Evolutionary conservation across 176 grass and related monocot species (phyloP).

Genomic region (Eleusine coracana): DNA sequence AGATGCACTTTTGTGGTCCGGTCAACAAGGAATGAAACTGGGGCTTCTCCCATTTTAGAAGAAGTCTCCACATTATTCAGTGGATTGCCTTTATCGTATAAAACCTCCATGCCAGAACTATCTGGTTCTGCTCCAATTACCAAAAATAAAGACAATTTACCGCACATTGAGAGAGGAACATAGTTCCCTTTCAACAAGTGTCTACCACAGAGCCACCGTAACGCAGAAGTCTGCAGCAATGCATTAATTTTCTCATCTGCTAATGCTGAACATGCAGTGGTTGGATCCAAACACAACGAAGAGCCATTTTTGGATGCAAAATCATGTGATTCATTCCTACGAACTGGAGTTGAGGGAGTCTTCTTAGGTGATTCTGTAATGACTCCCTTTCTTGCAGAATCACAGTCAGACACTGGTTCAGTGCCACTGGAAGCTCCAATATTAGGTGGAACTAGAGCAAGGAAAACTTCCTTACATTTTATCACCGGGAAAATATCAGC

Average conservation of each 20-base stretch:
- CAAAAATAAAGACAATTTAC: slow-evolving; percentile 62
- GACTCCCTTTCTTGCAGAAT: slow-evolving; percentile 35
- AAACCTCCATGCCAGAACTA: slow-evolving; percentile 29
- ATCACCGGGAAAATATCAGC: slow-evolving; percentile 38
- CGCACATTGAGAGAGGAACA: slow-evolving; percentile 62
- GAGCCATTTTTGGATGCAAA: slow-evolving; percentile 42
- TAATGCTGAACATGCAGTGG: slow-evolving; percentile 58
- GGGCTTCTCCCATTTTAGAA: slow-evolving; percentile 20
- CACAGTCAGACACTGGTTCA: slow-evolving; percentile 6
- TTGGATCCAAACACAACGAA: slow-evolving; percentile 53
- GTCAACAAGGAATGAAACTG: slow-evolving; percentile 47
- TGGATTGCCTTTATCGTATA: slow-evolving; percentile 36
- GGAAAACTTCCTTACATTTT: slow-evolving; percentile 70
- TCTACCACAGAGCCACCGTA: slow-evolving; percentile 69
- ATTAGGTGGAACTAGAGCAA: slow-evolving; percentile 58
- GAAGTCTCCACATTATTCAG: slow-evolving; percentile 26
- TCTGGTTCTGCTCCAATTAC: slow-evolving; percentile 58
- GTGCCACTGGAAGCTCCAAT: slow-evolving; percentile 29
- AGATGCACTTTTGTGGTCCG: slow-evolving; percentile 67
- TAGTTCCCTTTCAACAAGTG: slow-evolving; percentile 80
- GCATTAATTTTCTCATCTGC: slow-evolving; percentile 73
- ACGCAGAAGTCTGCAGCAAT: slow-evolving; percentile 64
- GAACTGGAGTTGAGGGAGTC: slow-evolving; percentile 35
- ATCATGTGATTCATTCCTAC: slow-evolving; percentile 41
- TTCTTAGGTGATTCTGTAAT: slow-evolving; percentile 50